Conservation (phyloP, 2,329 filamentous ascomycete genomes). For the Diaporthe batatas region DNA sequence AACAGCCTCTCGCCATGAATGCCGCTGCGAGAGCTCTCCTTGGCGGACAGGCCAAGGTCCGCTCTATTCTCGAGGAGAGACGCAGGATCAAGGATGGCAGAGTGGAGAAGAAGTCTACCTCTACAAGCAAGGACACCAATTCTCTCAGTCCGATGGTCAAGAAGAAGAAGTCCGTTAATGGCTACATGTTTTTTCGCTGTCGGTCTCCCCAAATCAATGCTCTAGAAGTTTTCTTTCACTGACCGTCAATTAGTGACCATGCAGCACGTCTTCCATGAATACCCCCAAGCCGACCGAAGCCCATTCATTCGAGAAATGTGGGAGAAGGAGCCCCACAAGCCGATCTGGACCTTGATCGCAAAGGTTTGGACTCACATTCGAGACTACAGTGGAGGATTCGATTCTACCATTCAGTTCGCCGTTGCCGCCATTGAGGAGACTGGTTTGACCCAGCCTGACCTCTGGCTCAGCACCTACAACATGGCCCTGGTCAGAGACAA, state of each 20-base stretch:
- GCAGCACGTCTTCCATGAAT: background rate
- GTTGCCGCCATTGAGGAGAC: background rate
- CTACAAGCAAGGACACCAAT: background rate
- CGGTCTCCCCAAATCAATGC: background rate
- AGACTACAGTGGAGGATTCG: constrained; percentile 7
- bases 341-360: constrained; percentile 22
- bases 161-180: constrained; percentile 37
- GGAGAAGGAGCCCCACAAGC: constrained; percentile 34
- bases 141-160: background rate
- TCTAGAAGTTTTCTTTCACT: background rate
- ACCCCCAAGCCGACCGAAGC: constrained; percentile 1
- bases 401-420: background rate
- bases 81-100: constrained; percentile 26
- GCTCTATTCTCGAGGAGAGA: background rate
- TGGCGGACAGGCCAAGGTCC: background rate
- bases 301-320: constrained; percentile 34
- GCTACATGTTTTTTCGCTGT: constrained; percentile 37
- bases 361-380: constrained; percentile 37
- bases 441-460: constrained; percentile 5
- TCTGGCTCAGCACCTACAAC: constrained; percentile 20
- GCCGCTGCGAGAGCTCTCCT: background rate
- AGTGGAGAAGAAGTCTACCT: background rate
- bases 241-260: constrained; percentile 6
- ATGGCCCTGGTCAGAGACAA: background rate
- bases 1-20: constrained; percentile 1